Conservation (phyloP, 2,329 filamentous ascomycete genomes). For the Talaromyces sp. region DNA sequence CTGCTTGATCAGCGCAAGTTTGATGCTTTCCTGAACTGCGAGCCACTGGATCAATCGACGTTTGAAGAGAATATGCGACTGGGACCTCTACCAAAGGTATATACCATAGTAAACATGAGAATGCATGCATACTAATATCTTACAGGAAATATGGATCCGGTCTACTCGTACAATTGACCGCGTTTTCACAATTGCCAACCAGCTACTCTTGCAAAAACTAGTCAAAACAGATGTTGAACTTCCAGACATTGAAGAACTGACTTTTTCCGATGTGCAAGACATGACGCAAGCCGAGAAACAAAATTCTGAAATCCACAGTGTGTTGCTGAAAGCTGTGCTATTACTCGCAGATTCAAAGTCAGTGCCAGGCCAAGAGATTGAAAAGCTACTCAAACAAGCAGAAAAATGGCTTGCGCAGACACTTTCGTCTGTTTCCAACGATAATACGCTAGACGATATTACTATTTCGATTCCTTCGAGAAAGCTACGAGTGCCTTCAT, state of each 20-base stretch:
- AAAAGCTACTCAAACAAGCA: constrained; percentile 21
- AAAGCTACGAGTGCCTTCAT: constrained; percentile 28
- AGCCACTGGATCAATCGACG: constrained; percentile 24
- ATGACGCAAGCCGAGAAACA: constrained; percentile 32
- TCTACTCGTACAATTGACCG: constrained; percentile 28
- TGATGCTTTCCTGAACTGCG: constrained; percentile 37
- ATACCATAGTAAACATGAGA: constrained; percentile 3
- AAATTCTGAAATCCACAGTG: constrained; percentile 25
- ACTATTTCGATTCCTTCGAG: constrained; percentile 20
- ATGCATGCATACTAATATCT: constrained; percentile 16
- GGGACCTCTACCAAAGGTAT: constrained; percentile 34
- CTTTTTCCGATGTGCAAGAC: constrained; percentile 25
- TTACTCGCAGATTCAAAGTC: constrained; percentile 29
- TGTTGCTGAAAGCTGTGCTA: constrained; percentile 27
- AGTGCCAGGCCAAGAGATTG: constrained; percentile 22
- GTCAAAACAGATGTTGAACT: constrained; percentile 21
- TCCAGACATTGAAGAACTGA: constrained; percentile 21
- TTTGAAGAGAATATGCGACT: constrained; percentile 34
- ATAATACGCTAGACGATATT: constrained; percentile 18
- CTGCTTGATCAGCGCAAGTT: constrained; percentile 31
- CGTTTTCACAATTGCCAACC: constrained; percentile 29
- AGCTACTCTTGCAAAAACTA: constrained; percentile 25
- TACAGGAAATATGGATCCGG: constrained; percentile 30
- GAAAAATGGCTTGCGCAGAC: constrained; percentile 27
- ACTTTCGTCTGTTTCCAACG: constrained; percentile 16